phyloP scores from a whole-genome alignment of 2,329 filamentous ascomycete genomes.

The Fusarium anthophilum region DNA sequence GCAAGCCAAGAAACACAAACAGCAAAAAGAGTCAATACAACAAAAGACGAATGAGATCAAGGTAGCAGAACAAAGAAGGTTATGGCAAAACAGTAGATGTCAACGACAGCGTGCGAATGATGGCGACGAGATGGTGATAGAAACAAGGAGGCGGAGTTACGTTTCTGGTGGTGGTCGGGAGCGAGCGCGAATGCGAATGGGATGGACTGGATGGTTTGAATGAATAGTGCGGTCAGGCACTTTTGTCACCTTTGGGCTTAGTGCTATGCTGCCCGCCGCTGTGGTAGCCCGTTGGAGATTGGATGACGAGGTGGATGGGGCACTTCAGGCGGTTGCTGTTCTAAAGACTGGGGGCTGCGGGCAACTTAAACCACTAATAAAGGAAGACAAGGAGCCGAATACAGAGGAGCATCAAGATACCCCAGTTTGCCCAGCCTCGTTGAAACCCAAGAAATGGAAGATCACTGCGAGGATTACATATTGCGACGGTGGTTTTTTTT shows the following conservation, averaged over 20 bases:
- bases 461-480: neutral
- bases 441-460: slow-evolving; percentile 1
- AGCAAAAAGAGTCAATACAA: slow-evolving; percentile 6
- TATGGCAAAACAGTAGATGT: slow-evolving; percentile 6
- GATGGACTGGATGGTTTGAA: neutral
- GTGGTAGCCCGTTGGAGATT: slow-evolving; percentile 31
- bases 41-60: slow-evolving; percentile 18
- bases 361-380: neutral
- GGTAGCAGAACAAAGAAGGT: slow-evolving; percentile 12
- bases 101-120: slow-evolving; percentile 8
- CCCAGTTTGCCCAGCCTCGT: slow-evolving; percentile 27
- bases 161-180: slow-evolving; percentile 25
- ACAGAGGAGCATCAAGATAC: slow-evolving; percentile 13
- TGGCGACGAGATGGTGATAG: slow-evolving; percentile 28
- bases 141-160: slow-evolving; percentile 21
- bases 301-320: slow-evolving; percentile 33
- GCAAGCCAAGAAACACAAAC: slow-evolving; percentile 7
- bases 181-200: slow-evolving; percentile 13
- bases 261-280: slow-evolving; percentile 4
- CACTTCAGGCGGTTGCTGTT: slow-evolving; percentile 1
- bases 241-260: slow-evolving; percentile 27
- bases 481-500: neutral
- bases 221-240: slow-evolving; percentile 40
- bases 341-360: neutral
- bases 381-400: slow-evolving; percentile 8